Evolutionary conservation across 345 rosid genomes (phyloP).

Genomic region (Barbarea vulgaris): DNA sequence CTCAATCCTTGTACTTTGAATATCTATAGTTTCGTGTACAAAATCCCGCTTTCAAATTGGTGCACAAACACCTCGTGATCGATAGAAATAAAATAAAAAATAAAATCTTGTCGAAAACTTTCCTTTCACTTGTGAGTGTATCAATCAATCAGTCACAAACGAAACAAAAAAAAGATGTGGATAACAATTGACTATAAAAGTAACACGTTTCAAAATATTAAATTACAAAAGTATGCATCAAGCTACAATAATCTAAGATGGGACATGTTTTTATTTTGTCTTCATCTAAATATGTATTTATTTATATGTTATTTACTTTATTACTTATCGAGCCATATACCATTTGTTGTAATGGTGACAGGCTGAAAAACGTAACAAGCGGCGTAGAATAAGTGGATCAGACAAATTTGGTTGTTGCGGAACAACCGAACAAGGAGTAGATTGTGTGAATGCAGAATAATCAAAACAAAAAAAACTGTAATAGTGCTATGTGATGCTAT

Average conservation of each 20-base stretch:
- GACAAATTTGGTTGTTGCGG: background rate
- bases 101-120: background rate
- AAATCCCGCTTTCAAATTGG: background rate
- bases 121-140: background rate
- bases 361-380: background rate
- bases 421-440: no score
- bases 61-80: background rate
- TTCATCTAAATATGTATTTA: background rate
- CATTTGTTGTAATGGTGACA: background rate
- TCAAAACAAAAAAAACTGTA: background rate
- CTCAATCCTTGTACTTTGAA: background rate
- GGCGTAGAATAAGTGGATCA: background rate
- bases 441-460: background rate
- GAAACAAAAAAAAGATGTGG: background rate
- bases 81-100: background rate
- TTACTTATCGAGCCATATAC: background rate
- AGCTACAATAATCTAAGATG: slow-evolving; percentile 1
- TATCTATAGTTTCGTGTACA: background rate
- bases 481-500: background rate
- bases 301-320: background rate
- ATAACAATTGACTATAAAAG: background rate
- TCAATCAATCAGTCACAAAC: slow-evolving; percentile 4
- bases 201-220: slow-evolving; percentile 1
- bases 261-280: background rate
- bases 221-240: background rate